Base-by-base conservation (phyloP, 2,329 filamentous ascomycete species). In the Pseudocercospora macadamiae region DNA sequence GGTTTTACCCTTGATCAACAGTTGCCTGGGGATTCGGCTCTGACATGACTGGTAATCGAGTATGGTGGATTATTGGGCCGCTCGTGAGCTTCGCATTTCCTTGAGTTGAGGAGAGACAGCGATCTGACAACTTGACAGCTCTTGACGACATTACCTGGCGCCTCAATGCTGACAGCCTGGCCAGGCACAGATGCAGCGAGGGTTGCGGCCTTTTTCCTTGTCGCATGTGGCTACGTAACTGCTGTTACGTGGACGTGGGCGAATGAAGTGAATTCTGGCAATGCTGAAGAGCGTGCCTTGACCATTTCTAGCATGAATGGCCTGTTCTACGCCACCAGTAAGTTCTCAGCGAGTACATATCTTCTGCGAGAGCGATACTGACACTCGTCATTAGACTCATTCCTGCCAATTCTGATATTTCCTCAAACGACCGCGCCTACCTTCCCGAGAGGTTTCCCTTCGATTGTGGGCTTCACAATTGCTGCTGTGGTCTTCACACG, bases 231-330 rank as follows among this genome's bases (percentile, higher is more conserved):
- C 18, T 59, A 59, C 18, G 56, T 59, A 5, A 59, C 56, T 2
- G 56, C 56, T 7, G 56, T 54, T 16, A 54, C 56, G 1, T 59
- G 51, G 42, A 59, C 51, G 2, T 59, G 57, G 57, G 57, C 57
- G 23, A 59, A 59, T 23, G 57, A 59, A 21, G 52, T 59, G 16
- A 55, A 55, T 9, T 49, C 57, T 25, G 51, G 57, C 5, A 55
- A 59, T 45, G 51, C 51, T 4, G 57, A 59, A 14, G 57, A 59
- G 42, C 30, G 57, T 12, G 57, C 57, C 3, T 26, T 59, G 23
- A 55, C 51, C 2, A 59, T 59, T 26, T 55, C 51, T 6, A 59
- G 57, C 21, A 59, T 59, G 57, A 59, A 59, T 51, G 57, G 57
- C 1, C 28, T 55, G 28, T 55, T 55, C 36, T 59, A 59, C 44